Evolutionary conservation across 768 basidiomycete species (phyloP).

Genomic region (Lactarius sanguifluus): DNA sequence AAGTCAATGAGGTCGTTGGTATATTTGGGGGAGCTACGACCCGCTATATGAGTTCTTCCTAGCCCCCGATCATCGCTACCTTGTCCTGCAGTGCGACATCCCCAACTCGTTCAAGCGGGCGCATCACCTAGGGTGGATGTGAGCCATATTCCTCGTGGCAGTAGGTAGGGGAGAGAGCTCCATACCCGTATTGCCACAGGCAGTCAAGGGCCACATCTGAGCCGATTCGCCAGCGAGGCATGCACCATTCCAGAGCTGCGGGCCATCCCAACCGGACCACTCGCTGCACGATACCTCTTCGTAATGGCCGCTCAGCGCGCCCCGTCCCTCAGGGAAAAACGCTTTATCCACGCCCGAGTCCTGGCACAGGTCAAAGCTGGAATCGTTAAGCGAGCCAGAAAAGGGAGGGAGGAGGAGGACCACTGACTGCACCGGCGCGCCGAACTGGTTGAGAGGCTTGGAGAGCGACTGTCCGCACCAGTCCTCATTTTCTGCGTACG

Average conservation of each 20-base stretch:
- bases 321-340: slow-evolving; percentile 58
- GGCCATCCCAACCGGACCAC: slow-evolving; percentile 57
- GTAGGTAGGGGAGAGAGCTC: not conserved
- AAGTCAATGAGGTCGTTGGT: not conserved
- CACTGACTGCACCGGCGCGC: slow-evolving; percentile 50
- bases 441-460: slow-evolving; percentile 40
- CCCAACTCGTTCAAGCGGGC: slow-evolving; percentile 4
- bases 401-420: no score
- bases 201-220: slow-evolving; percentile 49
- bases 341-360: slow-evolving; percentile 52
- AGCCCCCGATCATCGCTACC: not conserved
- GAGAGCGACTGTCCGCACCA: slow-evolving; percentile 55
- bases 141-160: not conserved
- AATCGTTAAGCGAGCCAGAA: not conserved
- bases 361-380: slow-evolving; percentile 60
- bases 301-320: slow-evolving; percentile 53
- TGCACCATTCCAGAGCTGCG: slow-evolving; percentile 48
- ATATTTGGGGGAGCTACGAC: not conserved
- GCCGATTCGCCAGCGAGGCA: slow-evolving; percentile 53
- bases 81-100: not conserved
- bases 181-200: slow-evolving; percentile 55
- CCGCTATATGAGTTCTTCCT: not conserved
- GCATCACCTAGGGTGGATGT: slow-evolving; percentile 5
- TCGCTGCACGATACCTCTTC: slow-evolving; percentile 56
- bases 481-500: slow-evolving; percentile 47